Percentiles rank a stretch among this genome's conserved stretches.
Evolutionary conservation across 73 alveolate species (phyloP).

Genomic region (Paramecium sonneborni): DNA sequence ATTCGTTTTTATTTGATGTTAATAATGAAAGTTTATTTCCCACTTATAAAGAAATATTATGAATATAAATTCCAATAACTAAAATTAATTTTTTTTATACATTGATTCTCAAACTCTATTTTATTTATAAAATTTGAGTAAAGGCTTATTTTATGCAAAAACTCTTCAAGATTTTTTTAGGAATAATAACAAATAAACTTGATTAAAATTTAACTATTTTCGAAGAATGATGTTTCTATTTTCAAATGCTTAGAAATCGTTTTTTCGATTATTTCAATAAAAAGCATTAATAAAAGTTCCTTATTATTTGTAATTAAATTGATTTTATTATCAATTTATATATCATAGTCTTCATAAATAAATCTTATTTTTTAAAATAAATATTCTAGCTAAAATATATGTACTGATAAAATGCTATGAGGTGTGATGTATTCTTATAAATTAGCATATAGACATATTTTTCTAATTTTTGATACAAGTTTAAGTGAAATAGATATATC

Average conservation of each 20-base stretch:
- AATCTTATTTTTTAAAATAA: not conserved
- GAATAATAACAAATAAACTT: not conserved
- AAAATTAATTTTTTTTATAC: not conserved
- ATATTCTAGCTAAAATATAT: not conserved
- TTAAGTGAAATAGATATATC: not conserved
- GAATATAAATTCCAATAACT: not conserved
- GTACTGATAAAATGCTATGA: not conserved
- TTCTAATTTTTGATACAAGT: not conserved
- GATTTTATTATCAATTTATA: not conserved
- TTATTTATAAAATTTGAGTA: not conserved
- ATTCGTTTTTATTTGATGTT: not conserved
- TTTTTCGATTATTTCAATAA: not conserved
- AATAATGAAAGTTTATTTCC: not conserved
- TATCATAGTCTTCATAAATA: not conserved
- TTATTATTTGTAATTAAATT: not conserved
- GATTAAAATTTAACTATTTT: not conserved
- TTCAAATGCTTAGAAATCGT: not conserved
- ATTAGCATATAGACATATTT: not conserved
- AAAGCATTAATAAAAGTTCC: not conserved
- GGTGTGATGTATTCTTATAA: not conserved
- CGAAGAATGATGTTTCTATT: not conserved
- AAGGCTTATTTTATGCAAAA: not conserved
- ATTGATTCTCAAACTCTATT: not conserved
- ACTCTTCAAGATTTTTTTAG: not conserved
- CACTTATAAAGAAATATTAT: not conserved